A percentile compares a stretch with the other conserved stretches of the same genome.
Evolutionary conservation across 2,329 filamentous ascomycete species (phyloP).

Genomic region (Nothopassalora personata): DNA sequence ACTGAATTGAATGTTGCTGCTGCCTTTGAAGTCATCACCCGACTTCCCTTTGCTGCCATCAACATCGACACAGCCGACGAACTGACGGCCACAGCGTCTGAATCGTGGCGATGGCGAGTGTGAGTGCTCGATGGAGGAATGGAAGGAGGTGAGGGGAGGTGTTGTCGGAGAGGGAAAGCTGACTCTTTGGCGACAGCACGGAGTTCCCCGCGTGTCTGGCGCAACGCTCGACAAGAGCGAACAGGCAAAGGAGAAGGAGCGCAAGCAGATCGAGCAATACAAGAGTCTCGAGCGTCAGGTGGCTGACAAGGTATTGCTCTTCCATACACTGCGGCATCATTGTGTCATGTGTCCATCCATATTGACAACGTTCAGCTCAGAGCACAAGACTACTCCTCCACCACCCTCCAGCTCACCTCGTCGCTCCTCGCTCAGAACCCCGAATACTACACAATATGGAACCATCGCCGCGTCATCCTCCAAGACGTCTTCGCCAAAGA

Average conservation of each 20-base stretch:
- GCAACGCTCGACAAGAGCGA: conserved; percentile 56
- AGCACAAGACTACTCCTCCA: conserved; percentile 46
- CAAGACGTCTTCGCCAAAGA: conserved; percentile 53
- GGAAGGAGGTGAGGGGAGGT: conserved; percentile 11
- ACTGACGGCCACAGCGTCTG: neutral
- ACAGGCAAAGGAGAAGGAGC: conserved; percentile 65
- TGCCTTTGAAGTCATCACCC: neutral
- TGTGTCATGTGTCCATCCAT: neutral
- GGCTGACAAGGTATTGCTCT: conserved; percentile 52
- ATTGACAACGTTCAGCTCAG: conserved; percentile 34
- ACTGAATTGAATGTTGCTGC: conserved; percentile 1
- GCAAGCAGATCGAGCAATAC: conserved; percentile 71
- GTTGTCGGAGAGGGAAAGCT: conserved; percentile 11
- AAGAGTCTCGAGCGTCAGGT: conserved; percentile 64
- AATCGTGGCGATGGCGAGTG: conserved; percentile 7
- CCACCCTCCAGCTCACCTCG: conserved; percentile 64
- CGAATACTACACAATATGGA: conserved; percentile 90
- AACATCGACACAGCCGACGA: neutral
- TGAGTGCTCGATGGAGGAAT: conserved; percentile 6
- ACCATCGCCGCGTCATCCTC: conserved; percentile 70
- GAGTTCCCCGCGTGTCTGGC: conserved; percentile 59
- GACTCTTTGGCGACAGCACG: conserved; percentile 59
- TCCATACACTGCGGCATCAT: conserved; percentile 32
- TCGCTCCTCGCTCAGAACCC: conserved; percentile 71
- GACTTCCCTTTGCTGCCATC: neutral